phyloP scores from a whole-genome alignment of 306 rosid species.

The Quercus glauca region DNA sequence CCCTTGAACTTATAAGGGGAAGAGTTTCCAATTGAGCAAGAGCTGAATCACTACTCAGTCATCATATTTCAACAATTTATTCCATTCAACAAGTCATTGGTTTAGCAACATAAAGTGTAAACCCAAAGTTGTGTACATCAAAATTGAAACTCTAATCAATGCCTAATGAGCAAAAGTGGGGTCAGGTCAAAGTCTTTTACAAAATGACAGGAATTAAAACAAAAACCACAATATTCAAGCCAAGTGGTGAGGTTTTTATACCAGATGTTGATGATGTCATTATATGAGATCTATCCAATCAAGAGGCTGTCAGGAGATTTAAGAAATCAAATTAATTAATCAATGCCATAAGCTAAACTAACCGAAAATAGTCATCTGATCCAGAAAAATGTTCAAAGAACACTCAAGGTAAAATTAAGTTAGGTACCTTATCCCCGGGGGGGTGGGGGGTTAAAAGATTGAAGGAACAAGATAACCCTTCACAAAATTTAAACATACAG shows the following conservation, averaged over 20 bases:
- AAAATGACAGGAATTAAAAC: neutral
- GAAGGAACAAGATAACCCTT: neutral
- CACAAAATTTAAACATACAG: neutral
- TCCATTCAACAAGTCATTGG: neutral
- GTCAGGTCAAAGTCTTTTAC: neutral
- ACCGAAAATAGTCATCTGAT: neutral
- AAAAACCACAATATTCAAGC: neutral
- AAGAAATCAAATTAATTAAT: neutral
- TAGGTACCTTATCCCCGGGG: neutral
- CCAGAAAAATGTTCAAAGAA: neutral
- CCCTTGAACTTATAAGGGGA: no score
- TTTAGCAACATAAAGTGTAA: neutral
- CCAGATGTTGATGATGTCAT: neutral
- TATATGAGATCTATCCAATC: neutral
- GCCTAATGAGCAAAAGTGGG: neutral
- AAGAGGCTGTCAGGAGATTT: neutral
- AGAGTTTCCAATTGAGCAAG: no score
- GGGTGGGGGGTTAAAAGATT: neutral
- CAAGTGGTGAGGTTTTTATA: neutral
- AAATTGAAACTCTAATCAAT: neutral
- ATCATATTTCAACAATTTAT: neutral
- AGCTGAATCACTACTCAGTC: no score
- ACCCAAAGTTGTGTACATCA: neutral
- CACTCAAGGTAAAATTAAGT: neutral
- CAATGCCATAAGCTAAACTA: neutral